A percentile compares a stretch with the other conserved stretches of the same genome.
Evolutionary conservation across 768 basidiomycete genomes (phyloP).

Genomic region (Termitomyces heimii): DNA sequence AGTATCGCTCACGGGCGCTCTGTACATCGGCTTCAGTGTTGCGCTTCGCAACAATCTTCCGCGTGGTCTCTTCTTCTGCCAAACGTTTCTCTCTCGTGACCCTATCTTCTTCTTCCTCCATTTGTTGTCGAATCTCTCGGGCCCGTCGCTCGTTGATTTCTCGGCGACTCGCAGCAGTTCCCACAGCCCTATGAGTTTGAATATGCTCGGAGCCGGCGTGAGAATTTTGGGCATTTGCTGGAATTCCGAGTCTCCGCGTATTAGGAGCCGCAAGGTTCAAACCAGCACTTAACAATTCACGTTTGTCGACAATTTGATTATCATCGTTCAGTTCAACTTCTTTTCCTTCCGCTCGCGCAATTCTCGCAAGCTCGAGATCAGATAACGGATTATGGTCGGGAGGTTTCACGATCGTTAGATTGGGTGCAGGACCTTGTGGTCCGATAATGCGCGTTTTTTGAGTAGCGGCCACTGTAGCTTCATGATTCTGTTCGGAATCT

Average conservation of each 20-base stretch:
- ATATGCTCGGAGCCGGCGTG: slow-evolving; percentile 24
- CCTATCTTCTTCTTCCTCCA: slow-evolving; percentile 69
- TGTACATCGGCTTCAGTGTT: slow-evolving; percentile 73
- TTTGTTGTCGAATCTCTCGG: slow-evolving; percentile 70
- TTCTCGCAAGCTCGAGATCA: slow-evolving; percentile 67
- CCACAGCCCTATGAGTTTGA: slow-evolving; percentile 69
- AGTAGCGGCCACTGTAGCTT: slow-evolving; percentile 80
- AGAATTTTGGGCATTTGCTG: slow-evolving; percentile 17
- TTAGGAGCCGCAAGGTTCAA: slow-evolving; percentile 85
- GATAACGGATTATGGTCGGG: slow-evolving; percentile 54
- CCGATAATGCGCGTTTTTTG: slow-evolving; percentile 50
- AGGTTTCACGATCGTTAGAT: slow-evolving; percentile 75
- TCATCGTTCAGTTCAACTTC: slow-evolving; percentile 94
- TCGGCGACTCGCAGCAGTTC: slow-evolving; percentile 68
- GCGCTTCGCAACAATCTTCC: slow-evolving; percentile 62
- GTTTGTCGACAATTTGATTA: slow-evolving; percentile 94
- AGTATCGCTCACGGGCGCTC: slow-evolving; percentile 68
- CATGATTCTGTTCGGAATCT: slow-evolving; percentile 76
- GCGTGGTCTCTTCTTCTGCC: slow-evolving; percentile 58
- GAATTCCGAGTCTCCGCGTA: slow-evolving; percentile 61
- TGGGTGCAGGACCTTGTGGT: slow-evolving; percentile 55
- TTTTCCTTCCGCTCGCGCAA: slow-evolving; percentile 71
- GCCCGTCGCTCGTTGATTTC: slow-evolving; percentile 85
- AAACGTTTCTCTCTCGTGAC: slow-evolving; percentile 48
- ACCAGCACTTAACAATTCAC: slow-evolving; percentile 86